Evolutionary conservation across 176 grass and related monocot genomes (phyloP).

Genomic region (Cenchrus fungigraminus): DNA sequence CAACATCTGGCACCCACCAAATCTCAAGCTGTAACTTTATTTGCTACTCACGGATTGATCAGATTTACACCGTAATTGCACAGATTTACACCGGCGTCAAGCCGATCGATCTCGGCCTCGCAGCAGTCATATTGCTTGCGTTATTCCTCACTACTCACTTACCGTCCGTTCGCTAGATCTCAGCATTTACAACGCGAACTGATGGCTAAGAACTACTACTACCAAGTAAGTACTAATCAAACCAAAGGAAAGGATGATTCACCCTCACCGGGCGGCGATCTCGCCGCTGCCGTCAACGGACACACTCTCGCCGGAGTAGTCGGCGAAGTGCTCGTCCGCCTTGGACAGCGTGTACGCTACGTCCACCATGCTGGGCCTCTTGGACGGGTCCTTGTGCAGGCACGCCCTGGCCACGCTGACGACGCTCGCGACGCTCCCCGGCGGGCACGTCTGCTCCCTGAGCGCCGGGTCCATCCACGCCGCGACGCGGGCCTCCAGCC

Average conservation of each 20-base stretch:
- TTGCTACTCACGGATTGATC: constrained; percentile 10
- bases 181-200: constrained; percentile 8
- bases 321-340: constrained; percentile 73
- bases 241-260: neutral
- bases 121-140: neutral
- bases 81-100: neutral
- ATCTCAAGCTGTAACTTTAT: neutral
- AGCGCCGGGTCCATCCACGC: constrained; percentile 83
- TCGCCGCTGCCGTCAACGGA: constrained; percentile 47
- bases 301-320: constrained; percentile 76
- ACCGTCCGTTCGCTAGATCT: neutral
- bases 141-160: constrained; percentile 10
- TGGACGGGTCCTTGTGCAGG: constrained; percentile 75
- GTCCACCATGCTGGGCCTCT: constrained; percentile 95
- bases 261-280: constrained; percentile 57
- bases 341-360: constrained; percentile 85
- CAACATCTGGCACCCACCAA: too few species aligned
- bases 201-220: neutral
- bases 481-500: constrained; percentile 49
- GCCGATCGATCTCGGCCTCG: neutral
- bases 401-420: constrained; percentile 73
- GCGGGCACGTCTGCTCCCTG: constrained; percentile 66
- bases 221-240: too few species aligned
- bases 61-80: too few species aligned
- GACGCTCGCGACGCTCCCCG: constrained; percentile 69